A percentile compares a stretch with the other conserved stretches of the same genome.
Evolutionary conservation across 257 asterid genomes (phyloP).

Genomic region (Primulina eburnea): DNA sequence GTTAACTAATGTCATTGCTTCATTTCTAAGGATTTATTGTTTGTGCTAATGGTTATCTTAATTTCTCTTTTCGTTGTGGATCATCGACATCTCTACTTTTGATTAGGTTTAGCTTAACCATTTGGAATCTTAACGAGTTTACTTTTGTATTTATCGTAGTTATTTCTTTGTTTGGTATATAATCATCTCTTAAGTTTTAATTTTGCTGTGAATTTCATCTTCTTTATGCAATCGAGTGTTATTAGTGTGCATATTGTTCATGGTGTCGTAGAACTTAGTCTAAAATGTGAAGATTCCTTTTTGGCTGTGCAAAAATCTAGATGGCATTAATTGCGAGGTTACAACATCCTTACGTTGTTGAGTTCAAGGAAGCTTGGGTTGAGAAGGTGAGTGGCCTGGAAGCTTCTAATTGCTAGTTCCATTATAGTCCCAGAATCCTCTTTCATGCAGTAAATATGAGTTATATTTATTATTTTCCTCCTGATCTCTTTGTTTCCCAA

Average conservation of each 20-base stretch:
- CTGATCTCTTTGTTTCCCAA: constrained; percentile 26
- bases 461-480: background rate
- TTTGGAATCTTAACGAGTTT: background rate
- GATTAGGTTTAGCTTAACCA: background rate
- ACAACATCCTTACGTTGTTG: constrained; percentile 90
- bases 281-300: constrained; percentile 12
- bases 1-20: constrained; percentile 33
- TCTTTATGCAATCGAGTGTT: constrained; percentile 4
- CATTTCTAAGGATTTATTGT: background rate
- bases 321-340: constrained; percentile 94
- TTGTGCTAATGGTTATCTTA: no score
- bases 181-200: background rate
- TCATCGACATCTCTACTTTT: background rate
- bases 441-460: background rate
- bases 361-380: constrained; percentile 99
- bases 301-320: constrained; percentile 42
- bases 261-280: constrained; percentile 8
- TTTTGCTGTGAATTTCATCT: constrained; percentile 13
- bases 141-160: no score
- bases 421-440: background rate
- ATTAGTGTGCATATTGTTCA: background rate
- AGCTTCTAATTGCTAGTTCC: constrained; percentile 2
- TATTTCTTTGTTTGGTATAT: constrained; percentile 18
- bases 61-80: no score
- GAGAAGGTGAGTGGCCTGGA: constrained; percentile 67